Percentiles rank a stretch among this genome's conserved stretches.
These are phyloP conservation scores for Globisporangium lucens DNA, from an alignment of 352 stramenopile species.

Conservation along the genomic window DNA sequence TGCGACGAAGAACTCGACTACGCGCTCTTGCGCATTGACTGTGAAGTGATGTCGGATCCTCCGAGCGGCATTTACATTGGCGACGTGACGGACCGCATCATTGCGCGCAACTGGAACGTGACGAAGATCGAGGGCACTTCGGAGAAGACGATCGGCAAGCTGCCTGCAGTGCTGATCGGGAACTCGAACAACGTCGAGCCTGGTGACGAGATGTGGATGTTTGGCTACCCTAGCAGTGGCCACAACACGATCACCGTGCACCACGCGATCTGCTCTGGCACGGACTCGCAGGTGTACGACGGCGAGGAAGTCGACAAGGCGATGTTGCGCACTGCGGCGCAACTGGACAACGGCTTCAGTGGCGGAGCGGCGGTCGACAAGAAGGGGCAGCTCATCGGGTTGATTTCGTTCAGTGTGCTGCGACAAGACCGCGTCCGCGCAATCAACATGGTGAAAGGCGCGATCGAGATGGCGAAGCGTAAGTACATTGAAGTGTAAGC, in stretches of 20 bases:
- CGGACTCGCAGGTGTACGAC: conserved; percentile 83
- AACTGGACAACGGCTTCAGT: conserved; percentile 86
- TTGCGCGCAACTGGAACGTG: conserved; percentile 80
- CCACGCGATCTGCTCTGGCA: conserved; percentile 87
- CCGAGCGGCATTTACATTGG: conserved; percentile 87
- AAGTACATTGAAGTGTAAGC: conserved; percentile 61
- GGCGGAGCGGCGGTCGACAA: conserved; percentile 82
- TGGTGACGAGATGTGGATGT: conserved; percentile 90
- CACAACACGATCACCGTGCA: conserved; percentile 90
- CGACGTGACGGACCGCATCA: conserved; percentile 85
- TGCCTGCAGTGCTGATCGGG: conserved; percentile 74
- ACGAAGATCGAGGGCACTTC: conserved; percentile 78
- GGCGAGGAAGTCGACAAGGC: conserved; percentile 84
- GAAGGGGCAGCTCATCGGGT: conserved; percentile 77
- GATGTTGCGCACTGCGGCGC: conserved; percentile 80
- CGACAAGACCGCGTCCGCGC: conserved; percentile 83
- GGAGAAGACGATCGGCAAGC: conserved; percentile 61
- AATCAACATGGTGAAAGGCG: conserved; percentile 89
- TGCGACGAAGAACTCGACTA: conserved; percentile 85
- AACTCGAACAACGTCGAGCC: conserved; percentile 89
- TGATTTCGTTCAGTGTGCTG: conserved; percentile 87
- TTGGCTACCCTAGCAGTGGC: conserved; percentile 84
- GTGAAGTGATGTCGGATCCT: conserved; percentile 82
- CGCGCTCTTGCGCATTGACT: conserved; percentile 77
- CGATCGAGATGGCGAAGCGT: conserved; percentile 79